Base-by-base conservation (phyloP, 2,329 filamentous ascomycete genomes). In the Ophiostoma novo-ulmi region DNA sequence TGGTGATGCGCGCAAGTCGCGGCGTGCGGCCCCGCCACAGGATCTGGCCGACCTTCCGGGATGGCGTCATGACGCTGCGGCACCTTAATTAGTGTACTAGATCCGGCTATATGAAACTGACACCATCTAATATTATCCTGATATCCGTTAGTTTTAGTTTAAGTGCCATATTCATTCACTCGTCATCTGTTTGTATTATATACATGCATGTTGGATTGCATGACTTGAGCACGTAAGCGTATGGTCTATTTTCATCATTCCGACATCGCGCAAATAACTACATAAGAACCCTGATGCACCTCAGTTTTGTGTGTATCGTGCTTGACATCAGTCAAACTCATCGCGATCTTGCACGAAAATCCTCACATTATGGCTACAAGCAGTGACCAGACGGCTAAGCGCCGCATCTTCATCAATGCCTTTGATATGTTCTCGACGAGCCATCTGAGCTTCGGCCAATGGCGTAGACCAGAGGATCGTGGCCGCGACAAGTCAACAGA, bases 1-100 rank as follows among this genome's bases (percentile, higher is more conserved):
- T 41, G 65, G 65, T 13, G 65, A 67, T 67, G 65, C 65, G 39
- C 38, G 22, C 38, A 67, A 13, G n/a, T 67, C 65, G 65, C 65
- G 39, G 14, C 65, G 65, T 31, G 39, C 38, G n/a, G 65, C 66
- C 17, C 66, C 66, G 41, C 66, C 66, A 11, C 41, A 67, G 39
- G 65, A 67, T 35, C 66, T 68, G 31, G 41, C 44, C 35, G 67
- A 68, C 13, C 10, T 68, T 10, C 67, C 44, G 17, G 44, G 67
- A 39, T 67, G 65, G 66, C 17, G 31, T 10, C 35, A 58, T 38
- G 67, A 55, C 22, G 31, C 66, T 8, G 17, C 26, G 58, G 58
- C 58, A 14, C 5, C 58, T 31, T 63, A 10, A 35, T 17, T 63
- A 26, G 26, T 26, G 11, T 26, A 26, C n/a, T 4, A 14, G 17